Base-by-base conservation (phyloP, 306 rosid species). In the Mimosa pudica region DNA sequence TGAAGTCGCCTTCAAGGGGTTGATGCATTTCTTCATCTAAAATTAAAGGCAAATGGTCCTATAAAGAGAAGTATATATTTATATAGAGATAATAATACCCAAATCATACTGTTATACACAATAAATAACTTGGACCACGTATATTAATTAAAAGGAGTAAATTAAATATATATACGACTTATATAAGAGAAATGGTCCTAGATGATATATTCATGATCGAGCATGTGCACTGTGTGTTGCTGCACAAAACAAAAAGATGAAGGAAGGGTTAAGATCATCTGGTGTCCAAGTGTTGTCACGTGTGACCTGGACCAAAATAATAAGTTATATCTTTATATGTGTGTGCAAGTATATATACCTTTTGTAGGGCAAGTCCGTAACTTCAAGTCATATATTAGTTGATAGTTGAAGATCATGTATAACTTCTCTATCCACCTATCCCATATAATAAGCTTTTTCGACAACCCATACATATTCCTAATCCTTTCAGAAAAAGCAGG, bases 31-130 rank as follows among this genome's bases (percentile, higher is more conserved):
- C 79, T 47, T 66, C 41, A 73, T 79, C 86, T 71, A 71, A 61
- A 86, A 86, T 81, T 87, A 81, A 87, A 86, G 87, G 66, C 82
- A 54, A 35, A 88, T 84, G 92, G 94, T 89, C 94, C 94, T 68
- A 38, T 38, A 70, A 73, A 35, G 73, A 77, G 76, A 76, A 78
- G 77, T 81, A 77, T 82, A 38, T 38, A 38, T 38, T 38, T 38
- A 38, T 48, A 76, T 20, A 83, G 58, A 52, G 58, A 52, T 17
- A 52, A 52, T 54, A 54, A 54, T 17, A 57, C 63, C 73, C 85
- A 84, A 79, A 85, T 80, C 75, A 71, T 61, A 79, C 87, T 69
- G 88, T 85, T 79, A 78, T 82, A 68, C n/a, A 66, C 24, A 89
- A 82, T 89, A 70, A 89, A 88, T 87, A 24, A 41, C 18, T 61